A percentile compares a stretch with the other conserved stretches of the same genome.
Conservation (phyloP, 305 asterid genomes). For the Caryopteris hybrid region DNA sequence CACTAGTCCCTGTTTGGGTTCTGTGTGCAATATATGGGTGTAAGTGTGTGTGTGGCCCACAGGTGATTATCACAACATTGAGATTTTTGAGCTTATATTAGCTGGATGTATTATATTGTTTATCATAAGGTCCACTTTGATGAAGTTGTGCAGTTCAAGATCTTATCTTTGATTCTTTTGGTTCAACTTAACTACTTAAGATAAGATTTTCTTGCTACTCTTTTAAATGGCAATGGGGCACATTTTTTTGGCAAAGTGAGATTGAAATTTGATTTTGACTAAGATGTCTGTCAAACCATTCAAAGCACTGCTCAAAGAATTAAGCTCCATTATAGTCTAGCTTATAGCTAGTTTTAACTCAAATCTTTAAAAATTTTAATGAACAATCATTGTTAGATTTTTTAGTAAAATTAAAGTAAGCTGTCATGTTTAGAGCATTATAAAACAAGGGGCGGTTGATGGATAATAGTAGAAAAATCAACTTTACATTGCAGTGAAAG, state of each 20-base stretch:
- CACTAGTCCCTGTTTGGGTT: constrained; percentile 13
- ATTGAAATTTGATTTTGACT: constrained; percentile 21
- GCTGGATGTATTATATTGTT: constrained; percentile 26
- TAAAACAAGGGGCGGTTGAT: too few relatives aligned
- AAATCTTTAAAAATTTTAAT: not conserved
- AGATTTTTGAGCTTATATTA: constrained; percentile 33
- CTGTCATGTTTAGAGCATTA: too few relatives aligned
- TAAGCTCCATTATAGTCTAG: not conserved
- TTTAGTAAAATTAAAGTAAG: too few relatives aligned
- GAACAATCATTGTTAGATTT: too few relatives aligned
- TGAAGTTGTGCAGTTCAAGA: constrained; percentile 27
- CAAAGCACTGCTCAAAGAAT: too few relatives aligned
- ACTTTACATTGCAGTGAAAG: too few relatives aligned
- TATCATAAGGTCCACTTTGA: constrained; percentile 37
- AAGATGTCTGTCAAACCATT: not conserved
- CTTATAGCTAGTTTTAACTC: not conserved
- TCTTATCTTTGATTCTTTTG: constrained; percentile 66
- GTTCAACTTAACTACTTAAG: constrained; percentile 38
- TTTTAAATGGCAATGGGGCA: constrained; percentile 32
- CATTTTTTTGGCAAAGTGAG: constrained; percentile 1
- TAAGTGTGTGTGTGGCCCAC: constrained; percentile 1
- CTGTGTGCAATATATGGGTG: not conserved
- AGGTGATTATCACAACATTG: constrained; percentile 20
- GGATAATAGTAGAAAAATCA: too few relatives aligned
- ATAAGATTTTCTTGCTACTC: constrained; percentile 44